These are phyloP conservation scores for Barbatosphaeria neglecta DNA, from an alignment of 495 filamentous ascomycete species.

Conservation along the genomic window DNA sequence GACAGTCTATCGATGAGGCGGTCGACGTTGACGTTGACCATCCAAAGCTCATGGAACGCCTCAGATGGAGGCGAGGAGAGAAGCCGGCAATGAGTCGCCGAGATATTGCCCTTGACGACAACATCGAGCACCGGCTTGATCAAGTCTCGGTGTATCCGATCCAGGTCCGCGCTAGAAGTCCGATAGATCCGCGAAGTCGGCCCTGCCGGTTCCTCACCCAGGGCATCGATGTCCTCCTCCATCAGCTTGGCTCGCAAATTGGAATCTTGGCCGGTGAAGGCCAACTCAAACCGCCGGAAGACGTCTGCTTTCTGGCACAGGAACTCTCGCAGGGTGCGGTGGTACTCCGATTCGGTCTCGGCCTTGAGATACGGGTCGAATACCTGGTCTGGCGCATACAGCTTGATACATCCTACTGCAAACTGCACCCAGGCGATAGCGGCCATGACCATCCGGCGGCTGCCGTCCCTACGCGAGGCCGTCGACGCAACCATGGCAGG, in stretches of 20 bases:
- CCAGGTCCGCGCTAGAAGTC: constrained; percentile 53
- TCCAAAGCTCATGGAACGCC: constrained; percentile 33
- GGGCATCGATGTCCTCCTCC: constrained; percentile 40
- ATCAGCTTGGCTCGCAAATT: constrained; percentile 52
- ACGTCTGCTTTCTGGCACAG: constrained; percentile 47
- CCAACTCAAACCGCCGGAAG: constrained; percentile 50
- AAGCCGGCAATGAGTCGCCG: constrained; percentile 23
- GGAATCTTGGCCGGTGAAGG: constrained; percentile 53
- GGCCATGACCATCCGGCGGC: constrained; percentile 17
- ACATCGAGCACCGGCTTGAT: constrained; percentile 64
- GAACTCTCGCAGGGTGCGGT: constrained; percentile 25
- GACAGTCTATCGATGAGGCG: constrained; percentile 56
- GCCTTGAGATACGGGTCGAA: constrained; percentile 80
- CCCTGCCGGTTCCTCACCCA: constrained; percentile 51
- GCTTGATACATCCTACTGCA: constrained; percentile 50
- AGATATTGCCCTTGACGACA: constrained; percentile 45
- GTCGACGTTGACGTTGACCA: constrained; percentile 60
- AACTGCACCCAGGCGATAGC: constrained; percentile 55
- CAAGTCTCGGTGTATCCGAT: constrained; percentile 62
- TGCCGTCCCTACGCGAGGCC: constrained; percentile 13
- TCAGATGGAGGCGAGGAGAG: constrained; percentile 9
- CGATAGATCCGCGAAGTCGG: constrained; percentile 46
- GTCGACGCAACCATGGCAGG: constrained; percentile 25
- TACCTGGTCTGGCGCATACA: constrained; percentile 76
- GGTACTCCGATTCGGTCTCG: constrained; percentile 48